phyloP scores from a whole-genome alignment of 108 stramenopile species.

The Nitzschia palea region DNA sequence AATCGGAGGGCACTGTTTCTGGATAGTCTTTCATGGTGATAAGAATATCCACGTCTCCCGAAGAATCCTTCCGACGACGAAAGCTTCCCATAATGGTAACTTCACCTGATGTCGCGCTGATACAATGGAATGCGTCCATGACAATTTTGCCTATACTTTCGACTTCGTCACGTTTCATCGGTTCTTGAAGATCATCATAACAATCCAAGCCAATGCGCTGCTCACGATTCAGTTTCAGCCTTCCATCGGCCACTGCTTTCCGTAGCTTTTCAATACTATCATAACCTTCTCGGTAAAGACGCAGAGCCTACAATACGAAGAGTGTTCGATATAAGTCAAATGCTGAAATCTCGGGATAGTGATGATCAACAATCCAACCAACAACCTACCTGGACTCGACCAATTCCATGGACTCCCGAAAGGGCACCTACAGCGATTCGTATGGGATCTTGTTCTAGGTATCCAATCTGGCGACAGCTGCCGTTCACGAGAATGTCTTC shows the following conservation, averaged over 20 bases:
- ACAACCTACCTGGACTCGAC: constrained; percentile 3
- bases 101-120: constrained; percentile 2
- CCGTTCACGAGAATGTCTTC: neutral
- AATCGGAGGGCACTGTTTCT: constrained; percentile 9
- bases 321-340: no score
- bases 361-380: no score
- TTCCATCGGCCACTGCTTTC: neutral
- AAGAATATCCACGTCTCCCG: constrained; percentile 35
- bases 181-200: constrained; percentile 35
- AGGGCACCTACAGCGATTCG: constrained; percentile 20
- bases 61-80: constrained; percentile 24
- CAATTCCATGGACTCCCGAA: constrained; percentile 33
- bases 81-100: constrained; percentile 39
- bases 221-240: constrained; percentile 10
- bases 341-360: no score
- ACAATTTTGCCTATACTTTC: constrained; percentile 27
- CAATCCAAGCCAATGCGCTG: constrained; percentile 32
- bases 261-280: constrained; percentile 15
- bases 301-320: neutral
- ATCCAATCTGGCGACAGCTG: neutral
- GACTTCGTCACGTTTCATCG: constrained; percentile 36
- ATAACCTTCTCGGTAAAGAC: constrained; percentile 6
- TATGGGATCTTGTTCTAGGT: constrained; percentile 9
- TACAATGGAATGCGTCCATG: neutral
- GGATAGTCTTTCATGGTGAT: constrained; percentile 17